Percentiles rank a stretch among this genome's conserved stretches.
Conservation (phyloP, 1,284 basidiomycete species). For the Xerocomus minutiporus region DNA sequence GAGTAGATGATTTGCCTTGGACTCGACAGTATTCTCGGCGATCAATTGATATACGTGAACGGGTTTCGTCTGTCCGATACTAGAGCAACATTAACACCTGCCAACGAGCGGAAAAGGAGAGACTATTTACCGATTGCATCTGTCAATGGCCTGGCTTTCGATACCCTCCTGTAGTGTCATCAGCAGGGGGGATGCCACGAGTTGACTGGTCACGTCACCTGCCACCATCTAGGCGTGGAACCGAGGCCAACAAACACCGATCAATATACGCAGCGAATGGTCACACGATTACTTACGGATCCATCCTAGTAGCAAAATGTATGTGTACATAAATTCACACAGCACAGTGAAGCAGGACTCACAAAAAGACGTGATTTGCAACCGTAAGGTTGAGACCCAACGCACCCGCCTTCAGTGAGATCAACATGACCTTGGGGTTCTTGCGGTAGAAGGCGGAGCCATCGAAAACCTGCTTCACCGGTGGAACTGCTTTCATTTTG, state of each 20-base stretch:
- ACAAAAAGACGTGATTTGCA: slow-evolving; percentile 87
- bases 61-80: slow-evolving; percentile 76
- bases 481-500: slow-evolving; percentile 16
- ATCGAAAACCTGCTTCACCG: slow-evolving; percentile 14
- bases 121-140: slow-evolving; percentile 54
- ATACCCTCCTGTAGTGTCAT: slow-evolving; percentile 63
- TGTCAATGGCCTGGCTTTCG: slow-evolving; percentile 84
- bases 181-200: slow-evolving; percentile 5
- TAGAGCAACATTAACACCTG: slow-evolving; percentile 29
- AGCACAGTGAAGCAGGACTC: slow-evolving; percentile 32
- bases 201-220: slow-evolving; percentile 36
- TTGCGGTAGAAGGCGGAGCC: slow-evolving; percentile 24
- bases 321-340: slow-evolving; percentile 5
- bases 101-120: neutral
- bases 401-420: slow-evolving; percentile 82
- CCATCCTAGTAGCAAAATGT: slow-evolving; percentile 56
- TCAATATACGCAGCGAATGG: slow-evolving; percentile 9
- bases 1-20: slow-evolving; percentile 48
- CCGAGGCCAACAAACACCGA: slow-evolving; percentile 3
- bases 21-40: slow-evolving; percentile 82
- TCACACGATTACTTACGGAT: slow-evolving; percentile 58
- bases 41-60: slow-evolving; percentile 87
- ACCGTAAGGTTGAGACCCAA: slow-evolving; percentile 85
- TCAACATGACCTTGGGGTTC: slow-evolving; percentile 78
- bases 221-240: slow-evolving; percentile 58